Base-by-base conservation (phyloP, 495 filamentous ascomycete species). In the Aspergillus bridgeri region DNA sequence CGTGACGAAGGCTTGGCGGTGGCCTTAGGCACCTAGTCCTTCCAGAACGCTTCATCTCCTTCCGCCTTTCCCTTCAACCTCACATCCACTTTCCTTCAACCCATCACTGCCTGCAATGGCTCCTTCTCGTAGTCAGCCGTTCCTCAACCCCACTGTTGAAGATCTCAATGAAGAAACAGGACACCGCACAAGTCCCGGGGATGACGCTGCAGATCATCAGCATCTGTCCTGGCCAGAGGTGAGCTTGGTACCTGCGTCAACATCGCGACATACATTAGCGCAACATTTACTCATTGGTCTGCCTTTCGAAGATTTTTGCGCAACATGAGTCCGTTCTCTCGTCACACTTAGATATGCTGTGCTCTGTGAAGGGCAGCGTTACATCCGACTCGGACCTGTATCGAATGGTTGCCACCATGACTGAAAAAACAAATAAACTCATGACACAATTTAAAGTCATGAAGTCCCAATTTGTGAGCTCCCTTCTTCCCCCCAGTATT, bases 371-470 rank as follows among this genome's bases (percentile, higher is more conserved):
- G 55, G 42, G 18, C 1, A 63, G 69, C 23, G 42, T 68, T 21
- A 29, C 51, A 3, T 51, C 59, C 6, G 66, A 71, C 46, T 56
- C 38, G 9, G 67, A 74, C 38, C 60, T 63, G 3, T 65, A 57
- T 19, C 66, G 63, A 21, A 50, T 70, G 6, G 51, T 77, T 6
- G 62, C 71, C 0, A 53, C 66, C 6, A 76, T 79, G 70, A 47
- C 75, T 20, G 69, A 71, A 24, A 75, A 64, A 61, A 74, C 76
- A 6, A 58, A 72, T 18, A 68, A 70, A 43, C 58, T 75, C 24
- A 62, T 74, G 43, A 63, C 64, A 15, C 69, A 79, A 42, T 72
- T 69, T 25, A 63, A 70, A n/a, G 24, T 70, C 7, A 47, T 73
- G 23, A 65, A 70, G 46, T 66, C 67, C n/a, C 57, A 69, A 17